A percentile compares a stretch with the other conserved stretches of the same genome.
These are phyloP conservation scores for Thermoascus crustaceus DNA, from an alignment of 2,329 filamentous ascomycete genomes.

Conservation along the genomic window DNA sequence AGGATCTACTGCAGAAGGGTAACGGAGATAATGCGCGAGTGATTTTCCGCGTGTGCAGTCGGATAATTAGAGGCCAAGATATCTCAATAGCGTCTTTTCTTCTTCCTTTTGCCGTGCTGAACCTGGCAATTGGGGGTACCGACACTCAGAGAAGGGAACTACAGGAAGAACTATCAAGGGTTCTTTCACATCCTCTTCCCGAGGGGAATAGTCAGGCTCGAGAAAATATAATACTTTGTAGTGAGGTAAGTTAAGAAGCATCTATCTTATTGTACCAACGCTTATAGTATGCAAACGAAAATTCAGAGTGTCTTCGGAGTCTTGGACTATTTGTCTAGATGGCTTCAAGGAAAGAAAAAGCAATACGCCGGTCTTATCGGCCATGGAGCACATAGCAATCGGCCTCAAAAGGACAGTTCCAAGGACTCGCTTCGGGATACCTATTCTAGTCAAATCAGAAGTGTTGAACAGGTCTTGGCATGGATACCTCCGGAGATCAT, in stretches of 20 bases:
- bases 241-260: slow-evolving; percentile 55
- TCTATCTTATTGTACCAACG: background rate
- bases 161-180: slow-evolving; percentile 61
- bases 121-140: slow-evolving; percentile 68
- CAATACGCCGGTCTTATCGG: slow-evolving; percentile 27
- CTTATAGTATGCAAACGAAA: slow-evolving; percentile 7
- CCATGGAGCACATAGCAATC: slow-evolving; percentile 20
- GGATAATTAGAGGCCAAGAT: slow-evolving; percentile 79
- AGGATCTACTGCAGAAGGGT: slow-evolving; percentile 71
- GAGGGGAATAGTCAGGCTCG: slow-evolving; percentile 50
- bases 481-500: slow-evolving; percentile 63
- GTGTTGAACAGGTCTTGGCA: slow-evolving; percentile 65
- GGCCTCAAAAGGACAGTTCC: slow-evolving; percentile 19
- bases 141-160: slow-evolving; percentile 58
- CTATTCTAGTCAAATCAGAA: slow-evolving; percentile 41
- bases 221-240: slow-evolving; percentile 75
- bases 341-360: slow-evolving; percentile 72
- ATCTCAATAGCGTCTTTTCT: slow-evolving; percentile 79
- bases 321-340: slow-evolving; percentile 83
- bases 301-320: slow-evolving; percentile 74
- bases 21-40: slow-evolving; percentile 65
- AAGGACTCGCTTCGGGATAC: slow-evolving; percentile 23
- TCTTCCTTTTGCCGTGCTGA: slow-evolving; percentile 77
- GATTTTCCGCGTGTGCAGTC: slow-evolving; percentile 72
- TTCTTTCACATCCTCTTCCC: slow-evolving; percentile 59